phyloP scores from a whole-genome alignment of 208 protist genomes.

The Leishmania braziliensis region DNA sequence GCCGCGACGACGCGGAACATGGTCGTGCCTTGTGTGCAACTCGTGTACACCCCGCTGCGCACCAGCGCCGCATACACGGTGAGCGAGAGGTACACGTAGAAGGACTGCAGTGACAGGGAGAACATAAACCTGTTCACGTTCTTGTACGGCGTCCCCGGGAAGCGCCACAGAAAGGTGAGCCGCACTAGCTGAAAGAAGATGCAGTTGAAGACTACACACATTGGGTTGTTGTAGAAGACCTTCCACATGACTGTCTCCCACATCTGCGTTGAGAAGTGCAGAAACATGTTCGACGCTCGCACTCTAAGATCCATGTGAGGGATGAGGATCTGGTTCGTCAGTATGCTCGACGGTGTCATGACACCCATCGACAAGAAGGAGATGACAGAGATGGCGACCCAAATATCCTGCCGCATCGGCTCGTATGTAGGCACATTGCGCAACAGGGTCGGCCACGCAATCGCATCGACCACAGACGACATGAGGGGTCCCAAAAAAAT shows the following conservation, averaged over 20 bases:
- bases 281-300: slow-evolving; percentile 44
- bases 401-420: slow-evolving; percentile 22
- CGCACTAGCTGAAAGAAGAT: slow-evolving; percentile 42
- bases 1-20: slow-evolving; percentile 48
- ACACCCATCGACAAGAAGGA: slow-evolving; percentile 39
- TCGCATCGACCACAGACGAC: slow-evolving; percentile 56
- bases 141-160: slow-evolving; percentile 53
- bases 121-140: slow-evolving; percentile 72
- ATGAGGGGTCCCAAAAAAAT: slow-evolving; percentile 50
- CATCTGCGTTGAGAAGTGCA: slow-evolving; percentile 38
- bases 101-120: slow-evolving; percentile 28
- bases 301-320: slow-evolving; percentile 52
- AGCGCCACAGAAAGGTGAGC: slow-evolving; percentile 18
- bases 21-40: slow-evolving; percentile 51
- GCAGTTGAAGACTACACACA: slow-evolving; percentile 42
- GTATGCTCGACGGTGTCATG: slow-evolving; percentile 41
- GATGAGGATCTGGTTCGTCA: slow-evolving; percentile 43
- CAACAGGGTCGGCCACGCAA: slow-evolving; percentile 69
- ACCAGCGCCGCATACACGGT: slow-evolving; percentile 45
- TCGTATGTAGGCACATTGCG: slow-evolving; percentile 55
- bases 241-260: slow-evolving; percentile 72
- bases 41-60: slow-evolving; percentile 41
- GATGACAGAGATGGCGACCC: slow-evolving; percentile 35
- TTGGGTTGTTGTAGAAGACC: slow-evolving; percentile 63
- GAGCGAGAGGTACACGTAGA: slow-evolving; percentile 38